Base-by-base conservation (phyloP, 495 filamentous ascomycete genomes). In the Antarctomyces pellizariae region DNA sequence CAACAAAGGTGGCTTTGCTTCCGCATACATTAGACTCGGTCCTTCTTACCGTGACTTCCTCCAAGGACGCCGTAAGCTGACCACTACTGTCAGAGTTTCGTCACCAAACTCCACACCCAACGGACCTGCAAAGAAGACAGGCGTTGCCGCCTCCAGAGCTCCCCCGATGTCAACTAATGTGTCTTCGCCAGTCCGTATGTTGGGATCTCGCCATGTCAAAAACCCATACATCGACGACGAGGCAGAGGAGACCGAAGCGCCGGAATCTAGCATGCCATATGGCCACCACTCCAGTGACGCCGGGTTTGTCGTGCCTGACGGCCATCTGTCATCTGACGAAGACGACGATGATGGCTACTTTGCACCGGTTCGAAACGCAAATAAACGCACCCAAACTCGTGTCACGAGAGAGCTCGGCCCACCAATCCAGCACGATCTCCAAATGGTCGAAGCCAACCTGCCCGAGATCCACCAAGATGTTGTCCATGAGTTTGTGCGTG, bases 141-240 rank as follows among this genome's bases (percentile, higher is more conserved):
- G 53, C 10, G 44, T 56, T 26, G 18, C 27, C 32, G 18, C 46
- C 46, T 39, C n/a, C n/a, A n/a, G n/a, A n/a, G n/a, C n/a, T n/a
- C n/a, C n/a, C n/a, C 71, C 71, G 12, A 46, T 57, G 27, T 89
- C 84, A 3, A 91, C 84, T 0, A 75, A 79, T 29, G 61, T 92
- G 6, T 82, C 86, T 2, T 91, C 86, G 7, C 84, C 86, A 4
- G 45, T 79, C 2, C 58, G 37, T 19, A n/a, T n/a, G n/a, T n/a
- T n/a, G n/a, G n/a, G n/a, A n/a, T n/a, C n/a, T 47, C 59, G 25
- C 38, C 41, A 11, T 28, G 10, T 10, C 33, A 28, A 19, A 22
- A 16, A 28, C 9, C 14, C 13, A 28, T 26, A 10, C 16, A 11
- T 34, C 19, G 43, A 39, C 10, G 44, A 44, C 5, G 30, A 46